Conservation (phyloP, 441 rosid genomes). For the Macaranga tanarius region DNA sequence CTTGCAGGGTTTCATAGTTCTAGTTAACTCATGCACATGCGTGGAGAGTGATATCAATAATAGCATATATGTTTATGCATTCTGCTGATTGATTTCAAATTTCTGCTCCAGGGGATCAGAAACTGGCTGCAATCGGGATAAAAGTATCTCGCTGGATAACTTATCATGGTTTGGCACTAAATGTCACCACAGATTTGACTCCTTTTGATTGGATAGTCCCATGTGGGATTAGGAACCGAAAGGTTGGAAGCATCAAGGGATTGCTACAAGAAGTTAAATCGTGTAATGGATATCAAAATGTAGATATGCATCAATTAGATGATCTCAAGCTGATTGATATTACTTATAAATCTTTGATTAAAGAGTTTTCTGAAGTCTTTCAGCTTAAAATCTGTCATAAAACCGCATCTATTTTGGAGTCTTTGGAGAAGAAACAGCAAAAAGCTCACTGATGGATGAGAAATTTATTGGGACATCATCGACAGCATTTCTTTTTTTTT, state of each 20-base stretch:
- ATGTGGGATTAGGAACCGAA: slow-evolving; percentile 67
- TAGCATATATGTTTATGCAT: not conserved
- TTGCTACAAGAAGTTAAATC: slow-evolving; percentile 33
- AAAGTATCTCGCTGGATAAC: slow-evolving; percentile 77
- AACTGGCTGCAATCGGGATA: slow-evolving; percentile 79
- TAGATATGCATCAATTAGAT: not conserved
- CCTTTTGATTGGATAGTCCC: slow-evolving; percentile 80
- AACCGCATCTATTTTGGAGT: slow-evolving; percentile 19
- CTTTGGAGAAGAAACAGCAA: slow-evolving; percentile 7
- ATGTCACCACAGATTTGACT: slow-evolving; percentile 71
- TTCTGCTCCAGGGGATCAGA: slow-evolving; percentile 56
- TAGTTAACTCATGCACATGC: not conserved
- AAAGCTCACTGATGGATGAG: not conserved
- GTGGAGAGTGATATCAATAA: not conserved
- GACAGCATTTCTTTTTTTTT: no score
- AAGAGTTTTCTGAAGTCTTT: slow-evolving; percentile 69
- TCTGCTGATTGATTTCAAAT: slow-evolving; percentile 17
- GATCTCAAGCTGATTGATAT: slow-evolving; percentile 47
- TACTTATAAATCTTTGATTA: slow-evolving; percentile 48
- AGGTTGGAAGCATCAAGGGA: slow-evolving; percentile 66
- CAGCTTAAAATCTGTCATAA: slow-evolving; percentile 48
- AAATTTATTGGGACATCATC: no score
- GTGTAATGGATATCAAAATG: not conserved
- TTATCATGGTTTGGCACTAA: slow-evolving; percentile 80
- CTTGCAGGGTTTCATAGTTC: no score